Evolutionary conservation across 2,329 filamentous ascomycete species (phyloP).

Genomic region (Ceratocystiopsis sp.): DNA sequence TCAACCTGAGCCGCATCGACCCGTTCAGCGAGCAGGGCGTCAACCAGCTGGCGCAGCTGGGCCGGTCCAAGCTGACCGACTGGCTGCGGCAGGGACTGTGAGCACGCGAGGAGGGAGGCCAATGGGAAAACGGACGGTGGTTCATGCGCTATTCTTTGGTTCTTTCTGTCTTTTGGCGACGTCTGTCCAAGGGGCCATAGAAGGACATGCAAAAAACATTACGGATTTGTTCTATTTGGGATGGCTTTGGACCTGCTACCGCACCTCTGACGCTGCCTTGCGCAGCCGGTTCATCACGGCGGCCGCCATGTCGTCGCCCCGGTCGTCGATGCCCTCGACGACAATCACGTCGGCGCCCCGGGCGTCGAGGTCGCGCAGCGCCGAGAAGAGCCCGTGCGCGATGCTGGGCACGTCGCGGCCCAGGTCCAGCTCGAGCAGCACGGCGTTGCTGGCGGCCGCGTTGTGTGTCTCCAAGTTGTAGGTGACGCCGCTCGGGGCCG

Average conservation of each 20-base stretch:
- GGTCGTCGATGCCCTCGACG: constrained; percentile 72
- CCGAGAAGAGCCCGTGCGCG: constrained; percentile 75
- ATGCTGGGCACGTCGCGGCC: constrained; percentile 56
- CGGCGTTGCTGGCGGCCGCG: constrained; percentile 17
- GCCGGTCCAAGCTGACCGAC: constrained; percentile 80
- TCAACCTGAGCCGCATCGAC: constrained; percentile 85
- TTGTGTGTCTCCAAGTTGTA: constrained; percentile 22
- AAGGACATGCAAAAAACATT: no score
- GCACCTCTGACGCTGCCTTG: constrained; percentile 53
- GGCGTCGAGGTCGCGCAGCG: constrained; percentile 69
- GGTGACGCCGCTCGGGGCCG: constrained; percentile 4
- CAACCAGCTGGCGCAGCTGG: constrained; percentile 85
- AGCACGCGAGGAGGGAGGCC: constrained; percentile 7
- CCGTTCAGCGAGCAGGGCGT: constrained; percentile 80
- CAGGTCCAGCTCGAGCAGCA: constrained; percentile 52
- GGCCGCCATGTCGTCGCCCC: constrained; percentile 69
- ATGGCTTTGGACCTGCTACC: no score
- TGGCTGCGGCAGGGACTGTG: constrained; percentile 72
- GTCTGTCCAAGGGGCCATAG: no score
- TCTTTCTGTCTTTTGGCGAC: no score
- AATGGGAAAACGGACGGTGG: no score
- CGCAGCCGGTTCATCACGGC: constrained; percentile 73
- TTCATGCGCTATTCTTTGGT: no score
- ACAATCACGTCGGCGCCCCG: constrained; percentile 67
- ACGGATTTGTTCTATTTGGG: no score